Conservation (phyloP, 1,284 basidiomycete species). For the Lignosus rhinocerotis region DNA sequence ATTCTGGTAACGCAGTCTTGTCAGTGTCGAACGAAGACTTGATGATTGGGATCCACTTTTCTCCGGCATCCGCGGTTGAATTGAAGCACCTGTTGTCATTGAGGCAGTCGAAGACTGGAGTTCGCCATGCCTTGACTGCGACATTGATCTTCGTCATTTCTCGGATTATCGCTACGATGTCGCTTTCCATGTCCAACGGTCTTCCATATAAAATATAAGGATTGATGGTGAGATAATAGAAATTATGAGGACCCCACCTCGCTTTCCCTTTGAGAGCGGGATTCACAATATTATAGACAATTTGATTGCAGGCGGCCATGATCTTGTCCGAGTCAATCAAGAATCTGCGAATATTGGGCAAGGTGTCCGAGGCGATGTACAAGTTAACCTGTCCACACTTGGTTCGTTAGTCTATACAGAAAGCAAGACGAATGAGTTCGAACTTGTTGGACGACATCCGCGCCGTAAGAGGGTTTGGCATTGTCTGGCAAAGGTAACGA, state of each 20-base stretch:
- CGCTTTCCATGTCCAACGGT: slow-evolving; percentile 69
- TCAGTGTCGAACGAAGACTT: slow-evolving; percentile 84
- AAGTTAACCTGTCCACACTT: slow-evolving; percentile 56
- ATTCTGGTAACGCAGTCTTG: slow-evolving; percentile 83
- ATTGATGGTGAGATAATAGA: neutral
- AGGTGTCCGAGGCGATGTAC: slow-evolving; percentile 70
- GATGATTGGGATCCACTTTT: slow-evolving; percentile 79
- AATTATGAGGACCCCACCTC: slow-evolving; percentile 46
- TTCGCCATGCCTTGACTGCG: slow-evolving; percentile 85
- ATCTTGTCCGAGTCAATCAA: slow-evolving; percentile 87
- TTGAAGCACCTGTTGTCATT: slow-evolving; percentile 89
- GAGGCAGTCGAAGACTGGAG: slow-evolving; percentile 79
- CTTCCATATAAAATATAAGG: slow-evolving; percentile 36
- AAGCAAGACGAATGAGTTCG: neutral
- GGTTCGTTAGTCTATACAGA: slow-evolving; percentile 5
- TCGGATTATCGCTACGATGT: slow-evolving; percentile 66
- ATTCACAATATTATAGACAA: slow-evolving; percentile 84
- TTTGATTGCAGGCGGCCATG: slow-evolving; percentile 73
- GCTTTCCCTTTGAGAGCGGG: slow-evolving; percentile 78
- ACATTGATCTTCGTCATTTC: slow-evolving; percentile 82
- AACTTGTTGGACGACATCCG: slow-evolving; percentile 58
- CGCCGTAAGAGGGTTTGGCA: slow-evolving; percentile 40
- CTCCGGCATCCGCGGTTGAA: slow-evolving; percentile 54
- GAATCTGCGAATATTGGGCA: slow-evolving; percentile 82
- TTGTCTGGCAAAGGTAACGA: slow-evolving; percentile 41